Conservation (phyloP, 352 stramenopile species). For the Pythium apleroticum region DNA sequence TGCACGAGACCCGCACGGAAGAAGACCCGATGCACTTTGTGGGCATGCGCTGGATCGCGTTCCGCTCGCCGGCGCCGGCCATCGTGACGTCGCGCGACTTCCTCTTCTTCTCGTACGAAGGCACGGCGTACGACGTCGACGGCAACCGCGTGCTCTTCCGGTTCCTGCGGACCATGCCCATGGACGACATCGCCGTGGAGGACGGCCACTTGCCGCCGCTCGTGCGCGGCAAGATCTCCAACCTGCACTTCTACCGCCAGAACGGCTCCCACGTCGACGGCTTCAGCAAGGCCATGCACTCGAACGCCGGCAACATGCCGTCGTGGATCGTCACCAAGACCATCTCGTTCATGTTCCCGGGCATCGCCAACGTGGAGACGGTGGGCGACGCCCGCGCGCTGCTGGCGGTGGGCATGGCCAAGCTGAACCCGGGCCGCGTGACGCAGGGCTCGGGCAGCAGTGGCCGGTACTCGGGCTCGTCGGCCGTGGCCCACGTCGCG, state of each 20-base stretch:
- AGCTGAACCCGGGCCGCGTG: conserved; percentile 18
- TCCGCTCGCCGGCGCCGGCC: conserved; percentile 34
- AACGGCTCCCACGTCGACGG: conserved; percentile 32
- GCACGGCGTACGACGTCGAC: conserved; percentile 31
- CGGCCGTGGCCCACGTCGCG: neutral
- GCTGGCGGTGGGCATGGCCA: conserved; percentile 23
- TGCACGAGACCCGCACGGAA: conserved; percentile 24
- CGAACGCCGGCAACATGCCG: conserved; percentile 32
- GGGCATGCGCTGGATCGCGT: conserved; percentile 41
- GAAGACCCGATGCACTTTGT: conserved; percentile 48
- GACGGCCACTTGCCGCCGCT: conserved; percentile 21
- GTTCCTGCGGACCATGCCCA: conserved; percentile 32
- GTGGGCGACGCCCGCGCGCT: conserved; percentile 30
- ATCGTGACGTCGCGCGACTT: conserved; percentile 38
- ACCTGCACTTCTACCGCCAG: conserved; percentile 36
- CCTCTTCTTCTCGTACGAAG: conserved; percentile 41
- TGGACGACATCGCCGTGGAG: conserved; percentile 31
- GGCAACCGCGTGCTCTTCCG: conserved; percentile 35
- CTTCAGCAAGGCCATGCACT: conserved; percentile 34
- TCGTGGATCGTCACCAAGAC: conserved; percentile 38
- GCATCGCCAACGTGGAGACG: conserved; percentile 34
- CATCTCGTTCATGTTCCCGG: conserved; percentile 33
- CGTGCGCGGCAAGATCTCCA: conserved; percentile 38
- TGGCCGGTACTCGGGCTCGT: neutral
- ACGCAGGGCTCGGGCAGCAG: neutral